A percentile compares a stretch with the other conserved stretches of the same genome.
Evolutionary conservation across 2,329 filamentous ascomycete species (phyloP).

Genomic region (Cladosporium cucumerinum): DNA sequence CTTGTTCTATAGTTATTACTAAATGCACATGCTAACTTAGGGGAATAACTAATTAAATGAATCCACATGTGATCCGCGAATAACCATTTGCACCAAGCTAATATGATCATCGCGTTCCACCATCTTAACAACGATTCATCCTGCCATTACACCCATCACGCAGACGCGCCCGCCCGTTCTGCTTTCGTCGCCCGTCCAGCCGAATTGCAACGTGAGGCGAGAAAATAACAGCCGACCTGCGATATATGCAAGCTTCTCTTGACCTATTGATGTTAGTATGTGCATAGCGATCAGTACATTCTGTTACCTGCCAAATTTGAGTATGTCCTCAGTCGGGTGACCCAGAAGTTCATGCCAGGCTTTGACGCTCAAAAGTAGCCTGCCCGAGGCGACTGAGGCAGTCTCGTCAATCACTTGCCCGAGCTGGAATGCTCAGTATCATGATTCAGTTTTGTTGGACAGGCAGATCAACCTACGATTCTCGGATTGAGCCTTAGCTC

Average conservation of each 20-base stretch:
- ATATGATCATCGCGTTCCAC: not conserved
- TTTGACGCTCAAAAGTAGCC: conserved; percentile 51
- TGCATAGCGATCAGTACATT: too few species aligned
- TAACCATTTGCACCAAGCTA: not conserved
- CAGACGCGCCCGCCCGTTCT: conserved; percentile 33
- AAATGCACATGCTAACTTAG: not conserved
- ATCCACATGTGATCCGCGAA: too few species aligned
- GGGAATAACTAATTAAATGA: not conserved
- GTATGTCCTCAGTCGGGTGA: conserved; percentile 44
- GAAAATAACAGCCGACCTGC: conserved; percentile 53
- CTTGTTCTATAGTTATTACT: not conserved
- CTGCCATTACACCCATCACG: conserved; percentile 37
- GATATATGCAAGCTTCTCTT: conserved; percentile 45
- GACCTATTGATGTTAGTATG: not conserved
- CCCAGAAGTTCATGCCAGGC: conserved; percentile 55
- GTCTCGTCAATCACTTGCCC: conserved; percentile 54
- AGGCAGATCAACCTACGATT: conserved; percentile 31
- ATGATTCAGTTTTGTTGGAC: not conserved
- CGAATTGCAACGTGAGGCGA: conserved; percentile 55
- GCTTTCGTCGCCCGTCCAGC: conserved; percentile 43
- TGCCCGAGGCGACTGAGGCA: conserved; percentile 49
- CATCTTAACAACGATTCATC: not conserved
- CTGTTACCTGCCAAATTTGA: conserved; percentile 27
- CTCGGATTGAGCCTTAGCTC: conserved; percentile 42
- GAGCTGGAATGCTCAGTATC: conserved; percentile 29